phyloP scores from a whole-genome alignment of 2,329 filamentous ascomycete genomes.

The Verticillium dahliae region DNA sequence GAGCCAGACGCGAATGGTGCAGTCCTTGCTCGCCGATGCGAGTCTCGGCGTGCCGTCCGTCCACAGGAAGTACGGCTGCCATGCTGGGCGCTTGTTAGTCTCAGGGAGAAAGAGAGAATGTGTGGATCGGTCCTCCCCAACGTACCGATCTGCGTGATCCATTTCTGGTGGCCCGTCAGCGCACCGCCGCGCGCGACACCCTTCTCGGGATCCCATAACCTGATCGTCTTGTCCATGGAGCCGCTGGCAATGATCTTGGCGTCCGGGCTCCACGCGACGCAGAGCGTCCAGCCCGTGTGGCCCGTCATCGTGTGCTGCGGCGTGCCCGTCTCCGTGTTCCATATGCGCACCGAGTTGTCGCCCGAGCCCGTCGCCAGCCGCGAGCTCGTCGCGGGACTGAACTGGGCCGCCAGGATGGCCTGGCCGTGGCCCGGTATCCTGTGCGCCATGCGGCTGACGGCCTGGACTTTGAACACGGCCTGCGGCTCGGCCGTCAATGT shows the following conservation, averaged over 20 bases:
- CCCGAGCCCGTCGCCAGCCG: slow-evolving; percentile 83
- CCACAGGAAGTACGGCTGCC: slow-evolving; percentile 91
- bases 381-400: slow-evolving; percentile 72
- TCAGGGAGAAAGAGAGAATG: not conserved
- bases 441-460: slow-evolving; percentile 83
- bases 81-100: slow-evolving; percentile 38
- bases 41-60: slow-evolving; percentile 66
- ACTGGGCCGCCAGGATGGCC: slow-evolving; percentile 79
- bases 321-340: slow-evolving; percentile 92
- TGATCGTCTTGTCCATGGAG: slow-evolving; percentile 87
- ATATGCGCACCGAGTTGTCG: slow-evolving; percentile 85
- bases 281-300: slow-evolving; percentile 85
- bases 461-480: slow-evolving; percentile 87
- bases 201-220: slow-evolving; percentile 80
- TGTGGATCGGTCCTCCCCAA: not conserved
- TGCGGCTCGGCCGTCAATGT: slow-evolving; percentile 66
- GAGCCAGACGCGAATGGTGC: slow-evolving; percentile 82
- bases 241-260: slow-evolving; percentile 77
- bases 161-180: slow-evolving; percentile 82
- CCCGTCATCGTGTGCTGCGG: slow-evolving; percentile 80
- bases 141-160: slow-evolving; percentile 64
- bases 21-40: slow-evolving; percentile 84
- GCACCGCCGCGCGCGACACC: slow-evolving; percentile 64
- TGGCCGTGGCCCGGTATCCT: slow-evolving; percentile 88
- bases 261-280: slow-evolving; percentile 82